phyloP scores from a whole-genome alignment of 202 grass and related monocot genomes.

The Zizania palustris region DNA sequence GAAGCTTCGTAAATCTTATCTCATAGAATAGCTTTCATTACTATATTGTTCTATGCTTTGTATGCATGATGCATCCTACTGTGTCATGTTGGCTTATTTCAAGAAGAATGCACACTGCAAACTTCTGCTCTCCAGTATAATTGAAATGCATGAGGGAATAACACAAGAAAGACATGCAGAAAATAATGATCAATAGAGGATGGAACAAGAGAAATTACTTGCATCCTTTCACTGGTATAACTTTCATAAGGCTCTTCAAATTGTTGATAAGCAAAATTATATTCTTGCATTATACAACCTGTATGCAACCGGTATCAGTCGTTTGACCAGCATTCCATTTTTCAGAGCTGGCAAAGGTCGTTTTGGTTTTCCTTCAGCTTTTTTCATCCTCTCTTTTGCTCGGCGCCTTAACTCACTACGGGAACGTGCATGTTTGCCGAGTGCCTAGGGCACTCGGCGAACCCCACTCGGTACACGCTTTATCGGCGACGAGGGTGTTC shows the following conservation, averaged over 20 bases:
- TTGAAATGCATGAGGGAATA: not conserved
- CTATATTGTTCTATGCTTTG: not conserved
- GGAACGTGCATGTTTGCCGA: too few relatives aligned
- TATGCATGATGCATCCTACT: constrained; percentile 10
- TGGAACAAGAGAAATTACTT: constrained; percentile 62
- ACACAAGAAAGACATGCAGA: constrained; percentile 5
- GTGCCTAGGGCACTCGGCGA: too few relatives aligned
- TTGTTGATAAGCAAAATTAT: constrained; percentile 87
- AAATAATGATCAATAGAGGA: constrained; percentile 23
- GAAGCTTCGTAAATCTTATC: not conserved
- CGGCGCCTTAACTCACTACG: constrained; percentile 82
- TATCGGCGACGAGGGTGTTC: too few relatives aligned
- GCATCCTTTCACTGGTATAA: constrained; percentile 81
- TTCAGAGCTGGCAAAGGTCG: constrained; percentile 63
- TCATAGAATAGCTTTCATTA: not conserved
- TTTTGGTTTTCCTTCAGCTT: constrained; percentile 64
- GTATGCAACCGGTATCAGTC: constrained; percentile 89
- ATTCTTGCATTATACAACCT: constrained; percentile 87
- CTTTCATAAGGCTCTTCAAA: constrained; percentile 94
- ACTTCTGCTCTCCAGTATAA: not conserved
- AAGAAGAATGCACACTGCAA: constrained; percentile 18
- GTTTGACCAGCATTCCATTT: constrained; percentile 82
- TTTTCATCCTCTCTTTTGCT: constrained; percentile 78
- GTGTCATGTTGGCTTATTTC: constrained; percentile 13
- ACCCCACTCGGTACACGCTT: too few relatives aligned